Evolutionary conservation across 768 basidiomycete genomes (phyloP), one percentile per base, ranked within the genome.

Genomic region (Boletus sp.): DNA sequence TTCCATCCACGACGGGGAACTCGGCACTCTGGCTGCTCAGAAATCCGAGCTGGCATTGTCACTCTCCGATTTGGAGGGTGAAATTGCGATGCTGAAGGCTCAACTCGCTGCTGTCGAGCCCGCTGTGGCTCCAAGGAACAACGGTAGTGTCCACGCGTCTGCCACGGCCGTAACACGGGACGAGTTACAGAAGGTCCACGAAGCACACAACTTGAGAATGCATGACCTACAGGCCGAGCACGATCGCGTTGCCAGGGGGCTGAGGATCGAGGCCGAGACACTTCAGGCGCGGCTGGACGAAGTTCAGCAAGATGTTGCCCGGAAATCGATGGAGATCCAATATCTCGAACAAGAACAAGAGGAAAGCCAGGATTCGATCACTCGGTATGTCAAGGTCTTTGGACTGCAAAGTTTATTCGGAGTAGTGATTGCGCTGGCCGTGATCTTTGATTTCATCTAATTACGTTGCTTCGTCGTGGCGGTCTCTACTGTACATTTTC

Each of bases 121-220:
- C 2, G 59, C 71, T n/a, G 67, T 74, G 29, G 66, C 80, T 4
- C 79, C 83, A 4, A 84, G 80, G 70, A 79, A 71, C 56, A 88
- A 86, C 56, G 84, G 83, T 14, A 72, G 67, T 1, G 64, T 70
- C 21, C 66, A 71, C 39, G 62, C 68, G 19, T 68, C 74, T 39
- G 67, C 77, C 33, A 70, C 75, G 44, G 58, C 68, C 23, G 82
- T 90, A 8, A 81, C 88, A 34, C 85, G 83, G 61, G 90, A 90
- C 58, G 90, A 93, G 52, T 72, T 94, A 38, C 83, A 84, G 66
- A 81, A 78, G 64, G 72, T 90, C 64, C 88, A 93, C 59, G 87
- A 90, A 68, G 92, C 92, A 6, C 92, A 94, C 69, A 89, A 88
- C 66, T 75, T 87, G 57, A 93, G 87, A 74, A 67, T 94, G 59